Evolutionary conservation across 768 basidiomycete genomes (phyloP).

Genomic region (Cystobasidium onofrii): DNA sequence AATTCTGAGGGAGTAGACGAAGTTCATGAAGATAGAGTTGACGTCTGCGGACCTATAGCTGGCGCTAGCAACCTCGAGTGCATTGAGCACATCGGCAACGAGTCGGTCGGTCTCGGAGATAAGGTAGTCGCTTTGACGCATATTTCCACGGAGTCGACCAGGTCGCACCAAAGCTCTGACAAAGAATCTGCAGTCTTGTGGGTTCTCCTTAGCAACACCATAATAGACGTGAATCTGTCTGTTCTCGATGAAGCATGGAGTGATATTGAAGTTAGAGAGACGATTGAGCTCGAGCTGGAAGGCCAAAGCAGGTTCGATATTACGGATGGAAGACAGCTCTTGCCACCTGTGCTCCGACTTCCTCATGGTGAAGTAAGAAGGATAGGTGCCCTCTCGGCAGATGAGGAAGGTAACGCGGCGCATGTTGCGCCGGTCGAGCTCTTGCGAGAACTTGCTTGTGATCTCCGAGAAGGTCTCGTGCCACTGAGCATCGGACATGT

Average conservation of each 20-base stretch:
- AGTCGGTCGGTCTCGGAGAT: conserved; percentile 97
- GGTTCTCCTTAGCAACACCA: conserved; percentile 87
- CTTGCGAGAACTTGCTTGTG: conserved; percentile 59
- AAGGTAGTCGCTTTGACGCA: conserved; percentile 95
- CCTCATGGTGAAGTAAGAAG: conserved; percentile 86
- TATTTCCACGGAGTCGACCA: conserved; percentile 78
- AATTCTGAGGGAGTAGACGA: conserved; percentile 90
- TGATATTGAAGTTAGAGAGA: conserved; percentile 90
- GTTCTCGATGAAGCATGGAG: conserved; percentile 90
- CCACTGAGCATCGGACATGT: conserved; percentile 68
- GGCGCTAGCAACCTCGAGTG: conserved; percentile 84
- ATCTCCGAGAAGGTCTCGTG: conserved; percentile 62
- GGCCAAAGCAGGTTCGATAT: conserved; percentile 94
- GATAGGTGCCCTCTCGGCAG: conserved; percentile 84
- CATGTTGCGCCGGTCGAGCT: conserved; percentile 67
- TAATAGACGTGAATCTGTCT: conserved; percentile 98
- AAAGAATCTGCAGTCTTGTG: conserved; percentile 97
- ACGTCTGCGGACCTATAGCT: conserved; percentile 87
- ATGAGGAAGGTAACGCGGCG: conserved; percentile 86
- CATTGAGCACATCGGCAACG: conserved; percentile 85
- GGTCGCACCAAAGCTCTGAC: conserved; percentile 92
- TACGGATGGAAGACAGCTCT: conserved; percentile 93
- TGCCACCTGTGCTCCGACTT: conserved; percentile 63
- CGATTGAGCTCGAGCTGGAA: conserved; percentile 96
- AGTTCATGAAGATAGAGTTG: conserved; percentile 74